Conservation (phyloP, 768 basidiomycete species). For the Russula dissimulans region DNA sequence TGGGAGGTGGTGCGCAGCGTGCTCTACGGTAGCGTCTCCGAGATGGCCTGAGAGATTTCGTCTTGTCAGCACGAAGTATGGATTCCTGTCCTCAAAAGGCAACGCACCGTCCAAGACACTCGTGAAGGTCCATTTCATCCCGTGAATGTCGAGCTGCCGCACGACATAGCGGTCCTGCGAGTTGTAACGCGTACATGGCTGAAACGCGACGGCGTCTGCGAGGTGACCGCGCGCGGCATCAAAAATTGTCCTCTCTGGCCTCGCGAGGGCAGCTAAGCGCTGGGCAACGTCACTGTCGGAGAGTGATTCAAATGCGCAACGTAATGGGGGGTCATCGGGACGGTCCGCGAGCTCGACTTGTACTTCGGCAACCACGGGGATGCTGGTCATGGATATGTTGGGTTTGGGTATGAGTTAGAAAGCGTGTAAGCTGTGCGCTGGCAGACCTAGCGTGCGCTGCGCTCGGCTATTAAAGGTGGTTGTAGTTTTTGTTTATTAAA, state of each 20-base stretch:
- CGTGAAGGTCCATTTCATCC: conserved; percentile 35
- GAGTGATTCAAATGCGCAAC: conserved; percentile 17
- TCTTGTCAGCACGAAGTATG: neutral
- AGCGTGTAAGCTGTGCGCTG: neutral
- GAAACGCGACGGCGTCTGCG: conserved; percentile 36
- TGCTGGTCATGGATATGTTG: neutral
- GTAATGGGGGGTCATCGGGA: conserved; percentile 13
- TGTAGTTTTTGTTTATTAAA: neutral
- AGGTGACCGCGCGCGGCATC: conserved; percentile 17
- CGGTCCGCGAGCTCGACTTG: conserved; percentile 15
- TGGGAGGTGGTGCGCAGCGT: conserved; percentile 35
- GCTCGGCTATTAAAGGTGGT: neutral
- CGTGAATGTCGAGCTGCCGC: conserved; percentile 33
- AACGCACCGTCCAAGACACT: conserved; percentile 39
- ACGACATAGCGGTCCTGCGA: conserved; percentile 35
- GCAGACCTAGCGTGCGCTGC: neutral
- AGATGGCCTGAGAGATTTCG: conserved; percentile 33
- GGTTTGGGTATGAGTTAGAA: neutral
- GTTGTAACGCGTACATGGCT: conserved; percentile 33
- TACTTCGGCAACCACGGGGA: conserved; percentile 6
- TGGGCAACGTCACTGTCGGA: conserved; percentile 9
- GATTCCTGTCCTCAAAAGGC: neutral
- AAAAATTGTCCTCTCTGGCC: conserved; percentile 14
- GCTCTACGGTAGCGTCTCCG: conserved; percentile 40
- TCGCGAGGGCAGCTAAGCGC: conserved; percentile 11